Evolutionary conservation across 1,284 basidiomycete species (phyloP), one percentile per base, ranked within the genome.

Genomic region (Flammula alnicola): DNA sequence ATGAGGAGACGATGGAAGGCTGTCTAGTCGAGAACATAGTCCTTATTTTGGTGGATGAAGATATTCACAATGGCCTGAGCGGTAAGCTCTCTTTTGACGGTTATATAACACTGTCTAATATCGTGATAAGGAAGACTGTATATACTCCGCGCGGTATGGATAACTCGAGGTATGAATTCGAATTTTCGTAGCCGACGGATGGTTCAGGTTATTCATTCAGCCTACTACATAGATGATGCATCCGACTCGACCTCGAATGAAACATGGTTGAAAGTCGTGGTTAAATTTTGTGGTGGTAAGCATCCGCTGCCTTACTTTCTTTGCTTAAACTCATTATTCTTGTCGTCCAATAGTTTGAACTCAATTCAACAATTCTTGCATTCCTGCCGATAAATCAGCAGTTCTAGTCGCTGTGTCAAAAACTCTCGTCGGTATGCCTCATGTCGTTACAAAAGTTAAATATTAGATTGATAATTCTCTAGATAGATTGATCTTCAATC

Each of bases 371-470:
- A 64, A 69, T 2, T 82, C 82, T 53, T 75, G 83, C 27, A 82
- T 84, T 12, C 93, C 95, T 0, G 79, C 76, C 1, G 86, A 89
- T 46, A 97, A 98, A 66, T 82, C 88, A 3, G 80, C 83, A 2
- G 75, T 93, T 5, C 73, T 98, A 11, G 90, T 98, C 14, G 75
- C 79, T 5, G 86, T 91, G 0, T 94, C 97, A 67, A 89, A 91
- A 63, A 72, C 90, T 27, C 78, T 95, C 11, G 91, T 93, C 48
- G n/a, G 88, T 80, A 67, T 4, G 12, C 22, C 35, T 23, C 14
- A 11, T 11, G 4, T 19, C 10, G 6, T 32, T 42, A 23, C 42
- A 7, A 29, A 41, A 23, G 11, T 40, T 38, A 5, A 32, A 44
- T n/a, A 37, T 41, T n/a, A 49, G 5, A 40, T 2, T 31, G 16